phyloP scores from a whole-genome alignment of 108 stramenopile genomes.

The Licmophora abbreviata region DNA sequence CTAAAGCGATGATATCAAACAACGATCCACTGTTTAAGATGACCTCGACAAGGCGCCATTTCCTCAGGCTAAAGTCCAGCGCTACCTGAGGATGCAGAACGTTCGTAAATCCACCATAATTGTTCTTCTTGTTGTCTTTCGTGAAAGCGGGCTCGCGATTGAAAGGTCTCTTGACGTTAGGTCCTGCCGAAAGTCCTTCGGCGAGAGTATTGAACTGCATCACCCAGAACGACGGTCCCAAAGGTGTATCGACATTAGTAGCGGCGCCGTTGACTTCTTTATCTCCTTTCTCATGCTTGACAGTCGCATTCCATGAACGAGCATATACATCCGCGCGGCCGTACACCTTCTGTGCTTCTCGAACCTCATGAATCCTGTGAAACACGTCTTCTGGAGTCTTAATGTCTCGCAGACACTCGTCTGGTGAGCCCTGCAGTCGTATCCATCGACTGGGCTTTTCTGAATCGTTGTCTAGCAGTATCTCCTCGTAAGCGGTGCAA shows the following conservation, averaged over 20 bases:
- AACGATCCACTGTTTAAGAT: conserved; percentile 8
- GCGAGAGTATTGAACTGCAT: conserved; percentile 44
- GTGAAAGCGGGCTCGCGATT: not conserved
- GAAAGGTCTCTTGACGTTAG: conserved; percentile 25
- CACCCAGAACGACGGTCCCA: conserved; percentile 14
- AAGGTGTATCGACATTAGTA: not conserved
- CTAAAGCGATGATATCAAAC: conserved; percentile 43
- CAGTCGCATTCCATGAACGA: not conserved
- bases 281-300: not conserved
- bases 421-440: conserved; percentile 12
- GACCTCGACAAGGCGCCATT: conserved; percentile 41
- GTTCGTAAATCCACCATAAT: conserved; percentile 39
- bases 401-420: not conserved
- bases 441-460: conserved; percentile 8
- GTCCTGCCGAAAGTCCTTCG: conserved; percentile 31
- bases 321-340: conserved; percentile 1
- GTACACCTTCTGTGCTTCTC: conserved; percentile 3
- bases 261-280: not conserved
- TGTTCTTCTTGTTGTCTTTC: not conserved
- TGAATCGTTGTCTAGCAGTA: too few relatives aligned
- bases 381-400: conserved; percentile 2
- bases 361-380: conserved; percentile 2
- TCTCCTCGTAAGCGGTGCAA: conserved; percentile 11
- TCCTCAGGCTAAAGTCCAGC: conserved; percentile 34
- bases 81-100: conserved; percentile 17